Percentiles rank a stretch among this genome's conserved stretches.
These are phyloP conservation scores for Melanomma pulvis-pyrius DNA, from an alignment of 495 filamentous ascomycete species.

Conservation along the genomic window DNA sequence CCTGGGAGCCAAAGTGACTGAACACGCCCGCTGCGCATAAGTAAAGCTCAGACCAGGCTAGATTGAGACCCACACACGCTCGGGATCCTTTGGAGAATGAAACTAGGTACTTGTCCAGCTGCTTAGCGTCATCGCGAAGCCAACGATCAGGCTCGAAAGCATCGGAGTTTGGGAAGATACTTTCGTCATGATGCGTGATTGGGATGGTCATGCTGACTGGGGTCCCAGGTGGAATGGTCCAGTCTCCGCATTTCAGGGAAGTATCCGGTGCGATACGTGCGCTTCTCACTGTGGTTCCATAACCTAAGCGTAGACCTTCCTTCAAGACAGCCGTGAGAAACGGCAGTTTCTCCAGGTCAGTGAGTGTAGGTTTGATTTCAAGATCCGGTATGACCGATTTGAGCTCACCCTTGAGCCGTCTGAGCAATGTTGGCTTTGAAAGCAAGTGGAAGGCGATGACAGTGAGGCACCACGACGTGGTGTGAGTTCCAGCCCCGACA, in stretches of 20 bases:
- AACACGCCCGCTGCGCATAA: constrained; percentile 15
- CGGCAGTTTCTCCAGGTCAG: constrained; percentile 39
- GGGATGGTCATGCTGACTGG: constrained; percentile 31
- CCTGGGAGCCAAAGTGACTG: constrained; percentile 12
- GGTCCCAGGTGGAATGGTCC: constrained; percentile 27
- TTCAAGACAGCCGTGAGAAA: constrained; percentile 49
- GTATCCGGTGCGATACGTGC: constrained; percentile 50
- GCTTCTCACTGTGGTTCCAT: constrained; percentile 49
- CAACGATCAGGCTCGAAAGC: constrained; percentile 54
- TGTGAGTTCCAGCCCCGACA: constrained; percentile 25
- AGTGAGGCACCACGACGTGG: constrained; percentile 16
- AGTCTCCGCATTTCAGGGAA: constrained; percentile 45
- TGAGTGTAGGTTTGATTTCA: not conserved
- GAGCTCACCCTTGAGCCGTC: constrained; percentile 27
- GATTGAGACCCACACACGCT: constrained; percentile 22
- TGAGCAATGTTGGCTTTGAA: constrained; percentile 21
- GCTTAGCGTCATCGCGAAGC: constrained; percentile 27
- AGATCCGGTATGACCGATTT: not conserved
- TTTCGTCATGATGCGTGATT: constrained; percentile 41
- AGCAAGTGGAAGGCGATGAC: constrained; percentile 34
- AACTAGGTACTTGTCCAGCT: constrained; percentile 18
- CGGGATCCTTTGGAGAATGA: constrained; percentile 17
- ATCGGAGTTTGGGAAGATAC: constrained; percentile 45
- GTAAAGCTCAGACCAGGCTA: constrained; percentile 16
- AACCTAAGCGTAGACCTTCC: constrained; percentile 54